Conservation (phyloP, 306 rosid genomes). For the Comarum palustre region DNA sequence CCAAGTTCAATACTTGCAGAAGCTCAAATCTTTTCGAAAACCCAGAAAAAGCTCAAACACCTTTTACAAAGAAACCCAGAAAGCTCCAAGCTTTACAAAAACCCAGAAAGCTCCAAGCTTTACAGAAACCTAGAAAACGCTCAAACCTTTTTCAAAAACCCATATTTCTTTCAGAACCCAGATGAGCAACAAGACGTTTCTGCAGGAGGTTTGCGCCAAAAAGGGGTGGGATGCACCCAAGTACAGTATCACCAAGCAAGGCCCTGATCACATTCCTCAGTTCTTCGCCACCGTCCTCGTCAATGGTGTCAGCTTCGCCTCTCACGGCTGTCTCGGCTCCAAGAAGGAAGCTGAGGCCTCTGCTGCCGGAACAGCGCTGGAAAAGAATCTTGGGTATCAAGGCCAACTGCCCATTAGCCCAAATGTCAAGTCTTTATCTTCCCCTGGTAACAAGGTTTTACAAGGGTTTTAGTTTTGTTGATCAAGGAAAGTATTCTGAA, state of each 20-base stretch:
- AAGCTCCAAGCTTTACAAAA: no score
- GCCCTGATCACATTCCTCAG: conserved; percentile 3
- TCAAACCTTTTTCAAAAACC: background rate
- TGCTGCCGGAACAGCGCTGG: background rate
- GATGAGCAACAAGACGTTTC: background rate
- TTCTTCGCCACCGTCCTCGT: background rate
- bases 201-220: background rate
- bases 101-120: no score
- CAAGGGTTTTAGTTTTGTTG: background rate
- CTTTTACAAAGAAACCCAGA: background rate
- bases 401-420: background rate
- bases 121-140: no score
- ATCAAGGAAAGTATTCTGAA: background rate
- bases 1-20: no score
- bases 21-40: no score
- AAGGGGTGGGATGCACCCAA: background rate
- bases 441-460: background rate
- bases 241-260: background rate
- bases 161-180: background rate
- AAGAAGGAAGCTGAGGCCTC: conserved; percentile 5
- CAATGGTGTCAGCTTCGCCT: background rate
- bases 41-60: no score
- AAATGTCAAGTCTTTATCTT: background rate
- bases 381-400: background rate
- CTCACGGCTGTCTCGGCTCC: background rate